phyloP scores from a whole-genome alignment of 805 yeast species.

The Cyberlindnera petersonii region DNA sequence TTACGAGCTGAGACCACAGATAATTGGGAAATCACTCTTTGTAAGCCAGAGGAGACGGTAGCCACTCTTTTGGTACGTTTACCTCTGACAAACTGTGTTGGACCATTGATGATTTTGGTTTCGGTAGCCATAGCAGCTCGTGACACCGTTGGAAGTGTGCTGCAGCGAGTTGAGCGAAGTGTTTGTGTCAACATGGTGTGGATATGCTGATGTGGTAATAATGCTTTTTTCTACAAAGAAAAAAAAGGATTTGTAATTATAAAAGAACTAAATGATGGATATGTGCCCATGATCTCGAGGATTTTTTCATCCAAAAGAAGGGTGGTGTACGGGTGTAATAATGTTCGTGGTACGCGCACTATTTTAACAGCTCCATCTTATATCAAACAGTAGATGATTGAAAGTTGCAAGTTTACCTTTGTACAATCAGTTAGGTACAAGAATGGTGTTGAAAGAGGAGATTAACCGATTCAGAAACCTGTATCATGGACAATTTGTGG shows the following conservation, averaged over 20 bases:
- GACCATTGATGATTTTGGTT: slow-evolving; percentile 1
- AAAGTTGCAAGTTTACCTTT: no score
- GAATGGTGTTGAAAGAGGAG: background rate
- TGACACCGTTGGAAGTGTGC: slow-evolving; percentile 7
- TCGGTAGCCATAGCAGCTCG: slow-evolving; percentile 9
- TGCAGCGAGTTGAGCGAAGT: background rate
- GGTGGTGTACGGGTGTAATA: background rate
- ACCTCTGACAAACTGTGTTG: slow-evolving; percentile 38
- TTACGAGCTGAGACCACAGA: slow-evolving; percentile 83
- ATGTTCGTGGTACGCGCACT: slow-evolving; percentile 1
- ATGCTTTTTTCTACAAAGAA: no score
- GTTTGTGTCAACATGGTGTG: slow-evolving; percentile 2
- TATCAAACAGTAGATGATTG: no score
- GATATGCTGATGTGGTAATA: background rate
- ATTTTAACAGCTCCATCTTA: no score
- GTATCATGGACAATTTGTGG: slow-evolving; percentile 3
- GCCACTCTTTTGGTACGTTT: slow-evolving; percentile 44
- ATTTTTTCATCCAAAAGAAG: background rate
- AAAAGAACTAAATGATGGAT: no score
- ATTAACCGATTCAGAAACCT: background rate
- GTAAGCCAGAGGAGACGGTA: slow-evolving; percentile 41
- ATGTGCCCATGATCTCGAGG: background rate
- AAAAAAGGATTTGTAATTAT: no score
- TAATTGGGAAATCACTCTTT: slow-evolving; percentile 49
- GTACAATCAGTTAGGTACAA: no score